Base-by-base conservation (phyloP, 2,329 filamentous ascomycete genomes). In the Colletotrichum eleusines region DNA sequence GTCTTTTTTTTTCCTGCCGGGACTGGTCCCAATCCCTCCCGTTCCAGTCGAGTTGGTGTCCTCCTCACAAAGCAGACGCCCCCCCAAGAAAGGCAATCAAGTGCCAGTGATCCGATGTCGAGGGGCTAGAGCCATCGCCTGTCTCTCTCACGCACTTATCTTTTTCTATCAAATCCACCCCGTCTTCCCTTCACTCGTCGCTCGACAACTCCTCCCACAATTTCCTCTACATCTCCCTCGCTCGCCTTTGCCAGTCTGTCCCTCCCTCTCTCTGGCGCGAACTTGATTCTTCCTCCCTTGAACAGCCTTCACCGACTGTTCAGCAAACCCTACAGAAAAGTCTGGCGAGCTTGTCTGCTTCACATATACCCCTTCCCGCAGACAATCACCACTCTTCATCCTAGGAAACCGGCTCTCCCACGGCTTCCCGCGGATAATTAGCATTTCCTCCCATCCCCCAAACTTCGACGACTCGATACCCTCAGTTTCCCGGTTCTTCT, bases 51-150 rank as follows among this genome's bases (percentile, higher is more conserved):
- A 54, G 60, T 63, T 63, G 46, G 35, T 63, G 60, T 68, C 51
- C 51, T 67, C 69, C 61, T 66, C 61, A 62, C 63, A 70, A 66
- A 61, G 50, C 61, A 42, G 46, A 63, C 48, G 48, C 63, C 58
- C 68, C 38, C 69, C 69, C 64, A 71, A 71, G 64, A 71, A 71
- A 71, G 66, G 70, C 69, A 72, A 72, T 72, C 66, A 70, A 70
- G 69, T 66, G 46, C 60, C 66, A 72, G 69, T 70, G 69, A 70
- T 55, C 65, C 61, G 66, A 72, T 66, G 65, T 72, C 66, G 69
- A 72, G 51, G 66, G 69, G 64, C 69, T 60, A 71, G 69, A 68
- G 64, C 69, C 64, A 42, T 61, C 64, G 33, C 46, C 35, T 55
- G 58, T 54, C 58, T 63, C 53, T 57, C 54, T 38, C 54, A 23